Evolutionary conservation across 805 yeast genomes (phyloP).

Genomic region (Candida boidinii): DNA sequence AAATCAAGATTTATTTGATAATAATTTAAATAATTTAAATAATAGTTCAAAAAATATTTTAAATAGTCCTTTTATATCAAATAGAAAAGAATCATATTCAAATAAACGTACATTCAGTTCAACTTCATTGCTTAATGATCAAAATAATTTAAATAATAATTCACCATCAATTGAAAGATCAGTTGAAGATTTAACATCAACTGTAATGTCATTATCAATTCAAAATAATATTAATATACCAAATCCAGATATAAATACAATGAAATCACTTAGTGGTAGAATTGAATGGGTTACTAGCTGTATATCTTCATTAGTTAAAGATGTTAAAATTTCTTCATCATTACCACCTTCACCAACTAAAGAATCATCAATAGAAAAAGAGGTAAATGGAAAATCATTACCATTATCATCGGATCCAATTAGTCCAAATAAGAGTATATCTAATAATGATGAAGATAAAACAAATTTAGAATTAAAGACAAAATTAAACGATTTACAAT

Average conservation of each 20-base stretch:
- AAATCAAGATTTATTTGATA: no score
- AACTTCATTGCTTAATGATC: no score
- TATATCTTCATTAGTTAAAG: conserved; percentile 12
- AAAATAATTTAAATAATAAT: no score
- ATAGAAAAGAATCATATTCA: no score
- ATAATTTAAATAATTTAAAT: no score
- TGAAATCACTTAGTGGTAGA: conserved; percentile 14
- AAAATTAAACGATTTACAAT: conserved; percentile 59
- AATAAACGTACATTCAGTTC: no score
- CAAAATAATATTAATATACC: conserved; percentile 34
- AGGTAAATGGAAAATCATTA: no score
- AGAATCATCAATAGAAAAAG: not conserved
- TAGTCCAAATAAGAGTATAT: not conserved
- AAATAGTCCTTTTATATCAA: no score
- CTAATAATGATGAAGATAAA: not conserved
- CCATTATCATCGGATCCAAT: conserved; percentile 2
- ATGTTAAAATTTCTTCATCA: conserved; percentile 4
- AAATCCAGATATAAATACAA: conserved; percentile 13
- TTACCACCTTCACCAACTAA: not conserved
- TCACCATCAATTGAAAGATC: conserved; percentile 12
- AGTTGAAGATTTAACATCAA: conserved; percentile 37
- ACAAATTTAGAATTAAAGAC: conserved; percentile 23
- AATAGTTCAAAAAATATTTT: not conserved
- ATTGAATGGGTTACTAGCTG: conserved; percentile 24
- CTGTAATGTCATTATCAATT: conserved; percentile 38